These are phyloP conservation scores for Nakazawaea anatomiae DNA, from an alignment of 805 yeast genomes.

Conservation along the genomic window DNA sequence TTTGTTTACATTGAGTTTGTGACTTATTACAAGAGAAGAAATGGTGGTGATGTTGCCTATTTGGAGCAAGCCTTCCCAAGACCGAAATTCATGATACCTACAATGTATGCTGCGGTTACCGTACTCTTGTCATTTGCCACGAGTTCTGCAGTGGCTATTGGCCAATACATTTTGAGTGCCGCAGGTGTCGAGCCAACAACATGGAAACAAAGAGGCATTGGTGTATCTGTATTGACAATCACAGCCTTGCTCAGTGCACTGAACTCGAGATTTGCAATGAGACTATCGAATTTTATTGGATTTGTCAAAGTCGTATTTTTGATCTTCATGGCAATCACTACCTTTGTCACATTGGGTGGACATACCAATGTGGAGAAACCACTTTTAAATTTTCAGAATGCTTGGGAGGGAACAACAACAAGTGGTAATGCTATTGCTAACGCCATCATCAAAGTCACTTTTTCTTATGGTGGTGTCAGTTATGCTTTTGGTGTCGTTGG, in stretches of 20 bases:
- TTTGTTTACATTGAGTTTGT: conserved; percentile 35
- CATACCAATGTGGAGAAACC: conserved; percentile 28
- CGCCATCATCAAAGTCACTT: conserved; percentile 37
- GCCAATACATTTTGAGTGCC: conserved; percentile 27
- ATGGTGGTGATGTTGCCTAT: conserved; percentile 33
- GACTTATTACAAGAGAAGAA: conserved; percentile 30
- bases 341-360: conserved; percentile 31
- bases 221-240: conserved; percentile 25
- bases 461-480: conserved; percentile 34
- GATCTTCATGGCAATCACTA: conserved; percentile 27
- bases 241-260: conserved; percentile 19
- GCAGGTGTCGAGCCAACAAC: conserved; percentile 23
- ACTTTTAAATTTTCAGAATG: conserved; percentile 27
- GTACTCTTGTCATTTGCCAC: conserved; percentile 31
- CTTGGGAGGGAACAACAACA: conserved; percentile 34
- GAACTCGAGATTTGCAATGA: conserved; percentile 25
- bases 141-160: conserved; percentile 32
- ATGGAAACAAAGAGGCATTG: conserved; percentile 33
- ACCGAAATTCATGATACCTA: conserved; percentile 29
- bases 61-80: conserved; percentile 32
- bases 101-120: conserved; percentile 31
- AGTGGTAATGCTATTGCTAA: conserved; percentile 36
- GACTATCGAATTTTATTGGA: conserved; percentile 27
- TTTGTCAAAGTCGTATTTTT: conserved; percentile 28
- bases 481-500: conserved; percentile 33